phyloP scores from a whole-genome alignment of 2,329 filamentous ascomycete species.

The Curvularia spicifera region DNA sequence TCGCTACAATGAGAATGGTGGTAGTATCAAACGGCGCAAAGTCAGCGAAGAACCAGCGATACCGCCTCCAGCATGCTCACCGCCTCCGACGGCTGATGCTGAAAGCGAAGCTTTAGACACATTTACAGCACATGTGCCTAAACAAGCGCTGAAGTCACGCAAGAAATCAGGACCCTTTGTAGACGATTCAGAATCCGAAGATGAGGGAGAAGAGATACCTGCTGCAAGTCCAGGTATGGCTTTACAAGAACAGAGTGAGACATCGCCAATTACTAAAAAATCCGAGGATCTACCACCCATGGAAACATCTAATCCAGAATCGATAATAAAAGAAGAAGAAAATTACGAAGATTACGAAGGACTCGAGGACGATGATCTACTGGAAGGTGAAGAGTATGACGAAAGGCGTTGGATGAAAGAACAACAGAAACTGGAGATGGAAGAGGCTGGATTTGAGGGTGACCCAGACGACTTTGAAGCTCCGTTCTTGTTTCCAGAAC shows the following conservation, averaged over 20 bases:
- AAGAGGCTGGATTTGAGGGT: constrained; percentile 53
- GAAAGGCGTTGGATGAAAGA: constrained; percentile 74
- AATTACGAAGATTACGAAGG: constrained; percentile 62
- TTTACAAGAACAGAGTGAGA: constrained; percentile 16
- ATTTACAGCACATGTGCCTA: constrained; percentile 14
- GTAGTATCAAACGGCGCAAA: constrained; percentile 53
- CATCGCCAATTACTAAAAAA: constrained; percentile 30
- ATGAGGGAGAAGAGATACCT: constrained; percentile 37
- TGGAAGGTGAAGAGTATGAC: constrained; percentile 59
- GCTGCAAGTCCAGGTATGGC: constrained; percentile 33
- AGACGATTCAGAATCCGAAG: constrained; percentile 71
- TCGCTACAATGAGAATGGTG: constrained; percentile 54
- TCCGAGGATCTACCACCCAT: constrained; percentile 21
- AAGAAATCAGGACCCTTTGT: constrained; percentile 68
- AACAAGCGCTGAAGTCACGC: constrained; percentile 25
- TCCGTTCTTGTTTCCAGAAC: constrained; percentile 39
- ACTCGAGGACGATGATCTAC: constrained; percentile 67
- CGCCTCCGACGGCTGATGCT: constrained; percentile 31
- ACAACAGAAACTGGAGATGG: constrained; percentile 63
- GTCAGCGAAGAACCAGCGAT: constrained; percentile 38
- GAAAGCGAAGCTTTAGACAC: constrained; percentile 15
- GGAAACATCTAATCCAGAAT: constrained; percentile 53
- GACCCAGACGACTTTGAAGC: constrained; percentile 62
- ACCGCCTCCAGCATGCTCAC: constrained; percentile 50
- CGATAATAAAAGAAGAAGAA: constrained; percentile 56